Conservation (phyloP, 208 protist genomes). For the Endotrypanum monterogeii region DNA sequence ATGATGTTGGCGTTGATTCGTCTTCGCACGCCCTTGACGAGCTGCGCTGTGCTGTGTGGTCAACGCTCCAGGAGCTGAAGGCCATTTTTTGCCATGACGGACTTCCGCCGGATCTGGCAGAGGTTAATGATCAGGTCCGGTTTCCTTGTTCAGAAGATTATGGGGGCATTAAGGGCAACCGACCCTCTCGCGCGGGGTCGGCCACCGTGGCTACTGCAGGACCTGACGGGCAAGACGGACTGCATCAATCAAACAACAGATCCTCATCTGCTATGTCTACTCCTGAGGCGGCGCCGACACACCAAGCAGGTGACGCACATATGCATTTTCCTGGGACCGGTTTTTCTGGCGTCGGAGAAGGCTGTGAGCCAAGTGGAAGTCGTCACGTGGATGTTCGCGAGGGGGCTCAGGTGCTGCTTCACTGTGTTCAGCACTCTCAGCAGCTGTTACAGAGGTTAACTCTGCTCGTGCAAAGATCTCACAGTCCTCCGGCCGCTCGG, state of each 20-base stretch:
- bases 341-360: neutral
- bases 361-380: neutral
- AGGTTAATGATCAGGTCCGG: conserved; percentile 13
- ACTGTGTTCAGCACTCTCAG: conserved; percentile 28
- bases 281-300: neutral
- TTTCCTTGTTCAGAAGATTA: neutral
- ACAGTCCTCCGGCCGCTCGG: conserved; percentile 42
- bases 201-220: neutral
- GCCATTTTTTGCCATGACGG: conserved; percentile 24
- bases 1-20: conserved; percentile 12
- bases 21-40: conserved; percentile 27
- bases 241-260: conserved; percentile 1
- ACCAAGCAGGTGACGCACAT: neutral
- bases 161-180: neutral
- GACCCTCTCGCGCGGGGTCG: neutral
- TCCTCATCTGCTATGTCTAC: neutral
- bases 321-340: conserved; percentile 4
- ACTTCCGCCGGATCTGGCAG: conserved; percentile 16
- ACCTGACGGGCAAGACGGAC: neutral
- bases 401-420: conserved; percentile 38
- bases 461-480: conserved; percentile 28
- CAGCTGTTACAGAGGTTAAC: conserved; percentile 31
- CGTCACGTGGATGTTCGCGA: conserved; percentile 23
- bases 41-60: conserved; percentile 31
- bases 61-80: conserved; percentile 31